phyloP scores from a whole-genome alignment of 2,329 filamentous ascomycete species.

The Fusarium torulosum region DNA sequence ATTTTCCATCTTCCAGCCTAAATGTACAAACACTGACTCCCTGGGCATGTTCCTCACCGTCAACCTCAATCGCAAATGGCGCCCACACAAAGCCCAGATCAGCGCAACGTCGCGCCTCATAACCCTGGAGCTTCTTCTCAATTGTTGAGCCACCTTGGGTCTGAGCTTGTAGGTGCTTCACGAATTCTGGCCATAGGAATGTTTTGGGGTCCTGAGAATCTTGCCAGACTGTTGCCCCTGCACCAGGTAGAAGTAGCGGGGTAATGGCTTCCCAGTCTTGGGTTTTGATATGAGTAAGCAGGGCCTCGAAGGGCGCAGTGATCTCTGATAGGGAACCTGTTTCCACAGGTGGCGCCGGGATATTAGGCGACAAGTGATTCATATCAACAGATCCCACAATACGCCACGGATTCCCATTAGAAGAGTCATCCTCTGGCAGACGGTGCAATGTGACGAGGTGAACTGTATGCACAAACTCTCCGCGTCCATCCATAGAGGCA shows the following conservation, averaged over 20 bases:
- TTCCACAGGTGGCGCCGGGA: not conserved
- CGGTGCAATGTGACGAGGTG: not conserved
- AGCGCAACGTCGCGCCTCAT: not conserved
- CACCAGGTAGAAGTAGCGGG: not conserved
- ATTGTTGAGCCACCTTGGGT: not conserved
- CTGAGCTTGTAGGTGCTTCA: not conserved
- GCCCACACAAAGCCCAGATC: conserved; percentile 1
- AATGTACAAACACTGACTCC: not conserved
- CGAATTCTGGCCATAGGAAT: not conserved
- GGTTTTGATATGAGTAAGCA: not conserved
- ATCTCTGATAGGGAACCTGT: not conserved
- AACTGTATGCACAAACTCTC: not conserved
- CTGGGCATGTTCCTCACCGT: rapidly evolving
- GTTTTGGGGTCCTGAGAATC: not conserved
- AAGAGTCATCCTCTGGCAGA: rapidly evolving
- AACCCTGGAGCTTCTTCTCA: not conserved
- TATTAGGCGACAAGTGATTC: not conserved
- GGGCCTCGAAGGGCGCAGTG: not conserved
- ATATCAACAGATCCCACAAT: not conserved
- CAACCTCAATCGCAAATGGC: not conserved
- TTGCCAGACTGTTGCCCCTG: not conserved
- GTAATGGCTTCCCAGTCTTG: not conserved
- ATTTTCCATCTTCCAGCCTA: not conserved
- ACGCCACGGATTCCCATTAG: not conserved
- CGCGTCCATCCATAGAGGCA: not conserved